Evolutionary conservation across 768 basidiomycete genomes (phyloP).

Genomic region (Porphyrellus cyaneotinctus): DNA sequence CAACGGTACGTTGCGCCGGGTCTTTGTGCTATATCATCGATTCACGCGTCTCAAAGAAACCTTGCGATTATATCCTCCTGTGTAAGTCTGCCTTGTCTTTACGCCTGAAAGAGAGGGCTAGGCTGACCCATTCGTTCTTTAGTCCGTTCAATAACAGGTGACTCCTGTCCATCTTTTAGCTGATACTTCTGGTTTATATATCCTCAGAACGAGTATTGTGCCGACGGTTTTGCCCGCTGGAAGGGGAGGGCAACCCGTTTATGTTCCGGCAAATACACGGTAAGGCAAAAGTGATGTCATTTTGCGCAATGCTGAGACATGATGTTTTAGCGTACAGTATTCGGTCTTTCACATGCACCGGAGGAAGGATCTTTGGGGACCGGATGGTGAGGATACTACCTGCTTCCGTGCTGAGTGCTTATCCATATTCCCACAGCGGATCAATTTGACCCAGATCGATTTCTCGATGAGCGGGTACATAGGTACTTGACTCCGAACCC

Average conservation of each 20-base stretch:
- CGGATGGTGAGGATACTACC: slow-evolving; percentile 44
- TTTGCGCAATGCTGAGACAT: not conserved
- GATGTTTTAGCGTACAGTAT: slow-evolving; percentile 36
- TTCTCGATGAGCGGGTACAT: slow-evolving; percentile 55
- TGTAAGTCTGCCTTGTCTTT: slow-evolving; percentile 19
- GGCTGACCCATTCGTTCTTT: not conserved
- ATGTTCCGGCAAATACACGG: slow-evolving; percentile 32
- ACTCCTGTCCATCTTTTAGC: not conserved
- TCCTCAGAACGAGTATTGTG: slow-evolving; percentile 21
- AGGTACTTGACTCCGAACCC: slow-evolving; percentile 56
- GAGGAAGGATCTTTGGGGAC: slow-evolving; percentile 61
- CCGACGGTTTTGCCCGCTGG: slow-evolving; percentile 24
- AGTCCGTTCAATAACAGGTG: slow-evolving; percentile 28
- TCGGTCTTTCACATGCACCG: slow-evolving; percentile 57
- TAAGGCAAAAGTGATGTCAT: slow-evolving; percentile 3
- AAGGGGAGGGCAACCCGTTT: slow-evolving; percentile 28
- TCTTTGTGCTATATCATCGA: not conserved
- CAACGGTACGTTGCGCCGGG: slow-evolving; percentile 20
- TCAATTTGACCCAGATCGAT: slow-evolving; percentile 63
- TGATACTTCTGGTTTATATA: not conserved
- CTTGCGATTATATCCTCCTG: slow-evolving; percentile 30
- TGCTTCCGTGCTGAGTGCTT: not conserved
- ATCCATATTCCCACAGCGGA: slow-evolving; percentile 36
- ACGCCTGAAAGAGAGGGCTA: not conserved
- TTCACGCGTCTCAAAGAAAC: slow-evolving; percentile 23